Evolutionary conservation across 2,329 filamentous ascomycete species (phyloP), one percentile per base, ranked within the genome.

Genomic region (Colletotrichum shisoi): DNA sequence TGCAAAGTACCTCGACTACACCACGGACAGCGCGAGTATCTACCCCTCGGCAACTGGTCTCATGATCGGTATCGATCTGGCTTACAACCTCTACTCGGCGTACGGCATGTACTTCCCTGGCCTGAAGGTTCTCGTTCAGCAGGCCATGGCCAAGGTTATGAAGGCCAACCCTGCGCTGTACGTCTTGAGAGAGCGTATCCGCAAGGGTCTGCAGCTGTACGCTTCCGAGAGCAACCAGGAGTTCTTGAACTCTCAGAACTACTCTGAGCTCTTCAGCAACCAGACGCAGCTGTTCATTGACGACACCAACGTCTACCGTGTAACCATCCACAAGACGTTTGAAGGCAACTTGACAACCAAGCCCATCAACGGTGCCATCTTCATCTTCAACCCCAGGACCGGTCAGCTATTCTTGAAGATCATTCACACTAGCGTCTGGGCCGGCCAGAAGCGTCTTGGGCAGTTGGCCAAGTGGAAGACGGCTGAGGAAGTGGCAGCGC

Each of bases 61-160:
- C 62, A 98, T 99, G 95, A 92, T 99, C 74, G 94, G 92, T 73
- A 95, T 99, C 69, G 95, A 99, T 81, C 85, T 99, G 74, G 94
- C 95, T 0, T 99, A 99, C 85, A 99, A 99, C 78, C 82, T 99
- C 46, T 98, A 98, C 82, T 98, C 95, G 8, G 95, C 95, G 0
- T 99, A 97, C 73, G 95, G 95, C 58, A 94, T 97, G 81, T 99
- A 97, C 82, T 99, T 99, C 88, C 95, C 95, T 54, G 95, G 95
- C 75, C 82, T 99, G 69, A 99, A 99, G 84, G 91, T 93, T 54
- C 86, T 99, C 27, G 84, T 99, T 31, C 96, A 99, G 79, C 94
- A 98, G 78, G 95, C 96, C 6, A 99, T 99, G 96, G 93, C 93
- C 56, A 99, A 99, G 88, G 89, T 99, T 76, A 99, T 99, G 95